phyloP scores from a whole-genome alignment of 129 eudicot genomes.

The Smallanthus sonchifolius region DNA sequence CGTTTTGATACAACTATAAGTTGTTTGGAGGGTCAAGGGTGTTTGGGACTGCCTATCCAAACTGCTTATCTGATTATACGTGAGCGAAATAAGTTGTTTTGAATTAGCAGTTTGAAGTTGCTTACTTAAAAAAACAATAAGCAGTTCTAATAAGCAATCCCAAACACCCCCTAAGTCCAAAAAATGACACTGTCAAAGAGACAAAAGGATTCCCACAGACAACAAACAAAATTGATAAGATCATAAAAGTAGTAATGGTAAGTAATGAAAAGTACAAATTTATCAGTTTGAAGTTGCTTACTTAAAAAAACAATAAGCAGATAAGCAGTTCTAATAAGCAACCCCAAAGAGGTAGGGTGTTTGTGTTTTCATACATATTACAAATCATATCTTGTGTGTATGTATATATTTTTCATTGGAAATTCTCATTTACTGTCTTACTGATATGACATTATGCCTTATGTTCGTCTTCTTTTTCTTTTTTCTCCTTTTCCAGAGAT shows the following conservation, averaged over 20 bases:
- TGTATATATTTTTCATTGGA: background rate
- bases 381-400: background rate
- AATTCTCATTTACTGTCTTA: background rate
- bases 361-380: background rate
- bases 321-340: too few species aligned
- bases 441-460: background rate
- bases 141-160: background rate
- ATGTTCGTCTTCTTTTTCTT: conserved; percentile 3
- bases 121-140: background rate
- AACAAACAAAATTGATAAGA: background rate
- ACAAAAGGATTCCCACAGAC: background rate
- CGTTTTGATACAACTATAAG: background rate
- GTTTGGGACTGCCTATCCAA: background rate
- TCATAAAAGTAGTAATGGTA: background rate
- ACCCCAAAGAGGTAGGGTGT: too few species aligned
- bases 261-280: background rate
- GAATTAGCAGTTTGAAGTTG: background rate
- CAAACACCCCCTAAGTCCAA: background rate
- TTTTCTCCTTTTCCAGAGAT: conserved; percentile 43
- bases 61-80: background rate
- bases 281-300: too few species aligned
- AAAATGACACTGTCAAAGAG: background rate
- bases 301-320: too few species aligned
- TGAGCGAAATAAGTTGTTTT: background rate
- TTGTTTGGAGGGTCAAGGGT: background rate